These are phyloP conservation scores for Mortierella sp. DNA, from an alignment of 371 early-diverging fungal species.

Conservation along the genomic window DNA sequence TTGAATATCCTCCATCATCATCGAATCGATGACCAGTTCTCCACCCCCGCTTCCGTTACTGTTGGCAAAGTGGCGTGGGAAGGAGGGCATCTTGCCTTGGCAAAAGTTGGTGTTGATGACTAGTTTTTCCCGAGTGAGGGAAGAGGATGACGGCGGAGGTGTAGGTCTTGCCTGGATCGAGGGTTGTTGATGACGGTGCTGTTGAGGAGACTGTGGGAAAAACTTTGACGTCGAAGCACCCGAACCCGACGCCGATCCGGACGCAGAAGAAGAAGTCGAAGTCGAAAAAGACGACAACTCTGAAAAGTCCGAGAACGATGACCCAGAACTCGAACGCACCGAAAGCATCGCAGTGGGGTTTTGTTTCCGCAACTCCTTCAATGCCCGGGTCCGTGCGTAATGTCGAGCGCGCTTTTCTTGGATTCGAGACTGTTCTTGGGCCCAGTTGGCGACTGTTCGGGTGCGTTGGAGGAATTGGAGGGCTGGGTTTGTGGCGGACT, in stretches of 20 bases:
- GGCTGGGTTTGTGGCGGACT: background rate
- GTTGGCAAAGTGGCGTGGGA: background rate
- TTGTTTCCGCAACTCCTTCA: slow-evolving; percentile 23
- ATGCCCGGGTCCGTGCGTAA: slow-evolving; percentile 3
- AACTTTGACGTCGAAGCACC: background rate
- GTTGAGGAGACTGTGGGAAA: background rate
- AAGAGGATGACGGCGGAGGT: background rate
- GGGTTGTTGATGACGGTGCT: background rate
- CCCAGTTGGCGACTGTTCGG: slow-evolving; percentile 34
- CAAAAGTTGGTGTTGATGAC: background rate
- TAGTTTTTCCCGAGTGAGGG: background rate
- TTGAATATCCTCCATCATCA: slow-evolving; percentile 12
- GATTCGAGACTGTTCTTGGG: slow-evolving; percentile 39
- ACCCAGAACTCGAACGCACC: slow-evolving; percentile 9
- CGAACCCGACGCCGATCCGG: background rate
- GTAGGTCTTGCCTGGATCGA: background rate
- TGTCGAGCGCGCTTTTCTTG: slow-evolving; percentile 25
- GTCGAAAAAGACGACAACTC: background rate
- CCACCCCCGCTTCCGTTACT: background rate
- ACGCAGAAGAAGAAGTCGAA: background rate
- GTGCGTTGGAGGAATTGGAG: slow-evolving; percentile 16
- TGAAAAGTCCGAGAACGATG: slow-evolving; percentile 13
- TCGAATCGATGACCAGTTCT: background rate
- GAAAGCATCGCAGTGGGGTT: slow-evolving; percentile 20
- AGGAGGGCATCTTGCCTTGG: background rate